These are phyloP conservation scores for Wickerhamomyces bovis DNA, from an alignment of 805 yeast genomes.

Conservation along the genomic window DNA sequence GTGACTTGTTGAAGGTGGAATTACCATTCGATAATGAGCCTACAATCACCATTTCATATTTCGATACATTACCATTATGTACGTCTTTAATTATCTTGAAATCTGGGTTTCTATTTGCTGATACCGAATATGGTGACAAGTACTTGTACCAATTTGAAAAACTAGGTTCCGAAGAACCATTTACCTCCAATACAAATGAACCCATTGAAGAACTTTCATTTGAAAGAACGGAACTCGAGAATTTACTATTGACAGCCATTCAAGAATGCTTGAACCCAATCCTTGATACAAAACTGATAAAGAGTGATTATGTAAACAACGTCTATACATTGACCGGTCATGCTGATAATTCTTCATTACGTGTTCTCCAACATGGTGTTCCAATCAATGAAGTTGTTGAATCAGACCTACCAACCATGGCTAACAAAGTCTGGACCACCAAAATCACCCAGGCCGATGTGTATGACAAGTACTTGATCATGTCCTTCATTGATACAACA, in stretches of 20 bases:
- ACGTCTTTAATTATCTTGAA: slow-evolving; percentile 53
- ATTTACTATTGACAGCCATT: slow-evolving; percentile 53
- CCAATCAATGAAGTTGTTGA: slow-evolving; percentile 58
- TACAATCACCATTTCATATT: slow-evolving; percentile 51
- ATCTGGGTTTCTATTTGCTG: slow-evolving; percentile 71
- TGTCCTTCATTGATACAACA: slow-evolving; percentile 62
- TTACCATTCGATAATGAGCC: slow-evolving; percentile 32
- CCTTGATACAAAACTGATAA: slow-evolving; percentile 32
- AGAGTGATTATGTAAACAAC: slow-evolving; percentile 27
- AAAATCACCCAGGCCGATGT: slow-evolving; percentile 37
- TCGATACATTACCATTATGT: slow-evolving; percentile 68
- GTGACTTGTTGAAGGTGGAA: slow-evolving; percentile 71
- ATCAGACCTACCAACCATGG: slow-evolving; percentile 65
- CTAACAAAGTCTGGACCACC: slow-evolving; percentile 62
- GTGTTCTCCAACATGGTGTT: slow-evolving; percentile 49
- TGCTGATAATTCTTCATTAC: slow-evolving; percentile 30
- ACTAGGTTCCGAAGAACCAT: slow-evolving; percentile 55
- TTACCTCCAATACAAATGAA: slow-evolving; percentile 23
- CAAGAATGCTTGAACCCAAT: slow-evolving; percentile 46
- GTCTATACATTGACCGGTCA: slow-evolving; percentile 38
- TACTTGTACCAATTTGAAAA: slow-evolving; percentile 72
- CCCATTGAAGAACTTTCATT: slow-evolving; percentile 27
- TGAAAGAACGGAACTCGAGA: slow-evolving; percentile 36
- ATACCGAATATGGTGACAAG: slow-evolving; percentile 57
- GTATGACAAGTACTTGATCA: slow-evolving; percentile 57